Evolutionary conservation across 352 stramenopile genomes (phyloP).

Genomic region (Phytophthora pluvialis): DNA sequence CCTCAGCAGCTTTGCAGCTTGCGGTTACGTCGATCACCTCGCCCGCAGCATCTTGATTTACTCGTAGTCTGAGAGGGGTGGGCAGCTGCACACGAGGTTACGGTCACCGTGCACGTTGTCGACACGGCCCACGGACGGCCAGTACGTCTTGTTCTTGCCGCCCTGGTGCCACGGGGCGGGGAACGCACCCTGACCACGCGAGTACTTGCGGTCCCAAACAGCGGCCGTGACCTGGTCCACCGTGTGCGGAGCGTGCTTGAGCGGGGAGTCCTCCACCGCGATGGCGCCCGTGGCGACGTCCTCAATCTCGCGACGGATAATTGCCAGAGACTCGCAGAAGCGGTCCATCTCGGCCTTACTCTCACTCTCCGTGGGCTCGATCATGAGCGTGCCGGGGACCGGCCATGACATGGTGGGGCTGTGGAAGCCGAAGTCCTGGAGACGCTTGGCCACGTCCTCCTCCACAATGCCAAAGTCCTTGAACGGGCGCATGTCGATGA

Average conservation of each 20-base stretch:
- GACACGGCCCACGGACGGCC: slow-evolving; percentile 96
- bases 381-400: slow-evolving; percentile 98
- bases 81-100: slow-evolving; percentile 98
- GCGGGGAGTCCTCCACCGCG: slow-evolving; percentile 91
- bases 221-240: slow-evolving; percentile 93
- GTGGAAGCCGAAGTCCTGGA: slow-evolving; percentile 99
- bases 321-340: slow-evolving; percentile 96
- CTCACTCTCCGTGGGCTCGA: slow-evolving; percentile 99
- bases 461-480: slow-evolving; percentile 97
- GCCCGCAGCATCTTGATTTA: slow-evolving; percentile 33
- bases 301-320: slow-evolving; percentile 98
- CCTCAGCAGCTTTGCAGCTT: slow-evolving; percentile 21
- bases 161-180: slow-evolving; percentile 94
- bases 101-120: slow-evolving; percentile 99
- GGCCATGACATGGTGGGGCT: slow-evolving; percentile 99
- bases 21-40: slow-evolving; percentile 7
- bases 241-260: slow-evolving; percentile 98
- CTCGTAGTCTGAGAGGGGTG: slow-evolving; percentile 95
- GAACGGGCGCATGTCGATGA: slow-evolving; percentile 98
- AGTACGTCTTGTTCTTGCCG: slow-evolving; percentile 97
- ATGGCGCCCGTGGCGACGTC: slow-evolving; percentile 95
- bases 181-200: slow-evolving; percentile 94
- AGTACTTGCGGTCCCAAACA: slow-evolving; percentile 96
- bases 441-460: slow-evolving; percentile 97
- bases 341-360: slow-evolving; percentile 98